Conservation (phyloP, 2,329 filamentous ascomycete species). For the Calonectria montana region DNA sequence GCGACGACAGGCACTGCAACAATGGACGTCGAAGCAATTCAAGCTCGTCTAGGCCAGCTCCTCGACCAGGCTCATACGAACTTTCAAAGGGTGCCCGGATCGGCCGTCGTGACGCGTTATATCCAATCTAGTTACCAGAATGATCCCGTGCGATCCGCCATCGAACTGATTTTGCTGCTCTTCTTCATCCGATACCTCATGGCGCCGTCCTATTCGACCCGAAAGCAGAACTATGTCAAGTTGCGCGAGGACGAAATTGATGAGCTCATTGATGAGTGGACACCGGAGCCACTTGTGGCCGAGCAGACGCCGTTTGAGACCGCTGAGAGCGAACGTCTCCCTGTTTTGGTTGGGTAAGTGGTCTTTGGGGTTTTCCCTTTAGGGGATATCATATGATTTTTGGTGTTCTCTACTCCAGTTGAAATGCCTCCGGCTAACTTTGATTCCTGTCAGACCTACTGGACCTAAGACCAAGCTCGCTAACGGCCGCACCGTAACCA, state of each 20-base stretch:
- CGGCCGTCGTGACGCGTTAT: conserved; percentile 93
- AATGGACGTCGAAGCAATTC: conserved; percentile 75
- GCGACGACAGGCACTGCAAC: not conserved
- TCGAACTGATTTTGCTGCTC: conserved; percentile 92
- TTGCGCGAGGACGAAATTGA: conserved; percentile 94
- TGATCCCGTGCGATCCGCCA: conserved; percentile 91
- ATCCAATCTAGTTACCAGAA: conserved; percentile 98
- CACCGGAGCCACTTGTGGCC: conserved; percentile 88
- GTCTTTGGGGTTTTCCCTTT: not conserved
- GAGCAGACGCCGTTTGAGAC: conserved; percentile 80
- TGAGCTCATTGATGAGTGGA: conserved; percentile 96
- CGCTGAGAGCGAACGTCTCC: conserved; percentile 83
- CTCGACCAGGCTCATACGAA: conserved; percentile 67
- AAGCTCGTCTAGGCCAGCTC: conserved; percentile 61
- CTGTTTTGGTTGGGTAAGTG: conserved; percentile 85
- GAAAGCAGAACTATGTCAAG: conserved; percentile 89
- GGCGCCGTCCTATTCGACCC: conserved; percentile 90
- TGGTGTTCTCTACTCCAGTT: too few relatives aligned
- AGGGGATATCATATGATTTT: not conserved
- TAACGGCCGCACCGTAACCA: conserved; percentile 90
- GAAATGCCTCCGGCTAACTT: not conserved
- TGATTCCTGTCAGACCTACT: conserved; percentile 72
- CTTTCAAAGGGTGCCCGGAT: conserved; percentile 93
- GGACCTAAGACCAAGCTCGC: conserved; percentile 90
- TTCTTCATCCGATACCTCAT: conserved; percentile 96